Percentiles rank a stretch among this genome's conserved stretches.
phyloP scores from a whole-genome alignment of 2,329 filamentous ascomycete species.

The Tympanopsis confertula region DNA sequence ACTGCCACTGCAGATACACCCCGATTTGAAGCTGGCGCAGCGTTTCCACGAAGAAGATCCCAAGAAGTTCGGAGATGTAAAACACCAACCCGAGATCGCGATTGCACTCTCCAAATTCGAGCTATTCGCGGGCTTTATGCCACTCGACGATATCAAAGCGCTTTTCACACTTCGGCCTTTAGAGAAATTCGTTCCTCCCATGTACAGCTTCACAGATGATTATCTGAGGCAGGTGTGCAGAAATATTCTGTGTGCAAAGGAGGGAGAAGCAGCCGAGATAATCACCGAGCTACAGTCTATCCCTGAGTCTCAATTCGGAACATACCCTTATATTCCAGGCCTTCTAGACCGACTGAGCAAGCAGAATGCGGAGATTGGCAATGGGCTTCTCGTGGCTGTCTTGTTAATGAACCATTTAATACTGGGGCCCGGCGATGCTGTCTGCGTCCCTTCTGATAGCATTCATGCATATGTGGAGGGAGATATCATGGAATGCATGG shows the following conservation, averaged over 20 bases:
- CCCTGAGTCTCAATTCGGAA: slow-evolving; percentile 31
- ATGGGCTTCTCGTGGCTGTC: slow-evolving; percentile 57
- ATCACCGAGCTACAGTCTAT: slow-evolving; percentile 37
- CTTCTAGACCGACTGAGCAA: slow-evolving; percentile 51
- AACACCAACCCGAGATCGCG: slow-evolving; percentile 74
- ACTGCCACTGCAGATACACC: slow-evolving; percentile 64
- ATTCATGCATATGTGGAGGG: slow-evolving; percentile 65
- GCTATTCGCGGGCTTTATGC: slow-evolving; percentile 66
- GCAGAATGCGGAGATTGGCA: slow-evolving; percentile 53
- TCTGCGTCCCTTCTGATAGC: slow-evolving; percentile 63
- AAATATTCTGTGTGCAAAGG: slow-evolving; percentile 39
- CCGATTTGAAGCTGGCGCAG: slow-evolving; percentile 54
- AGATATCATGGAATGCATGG: slow-evolving; percentile 72
- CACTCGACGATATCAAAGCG: slow-evolving; percentile 42
- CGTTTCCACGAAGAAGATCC: slow-evolving; percentile 55
- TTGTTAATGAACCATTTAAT: slow-evolving; percentile 65
- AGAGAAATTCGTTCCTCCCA: slow-evolving; percentile 35
- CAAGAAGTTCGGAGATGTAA: slow-evolving; percentile 55
- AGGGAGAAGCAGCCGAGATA: slow-evolving; percentile 36
- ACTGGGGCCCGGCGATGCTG: slow-evolving; percentile 51
- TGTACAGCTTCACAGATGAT: slow-evolving; percentile 35
- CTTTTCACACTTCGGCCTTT: slow-evolving; percentile 46
- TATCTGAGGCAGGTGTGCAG: slow-evolving; percentile 43
- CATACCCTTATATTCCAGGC: slow-evolving; percentile 44
- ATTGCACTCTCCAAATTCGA: slow-evolving; percentile 62